Evolutionary conservation across 2,329 filamentous ascomycete species (phyloP), one percentile per base, ranked within the genome.

Genomic region (Lasiodiplodia citricola): DNA sequence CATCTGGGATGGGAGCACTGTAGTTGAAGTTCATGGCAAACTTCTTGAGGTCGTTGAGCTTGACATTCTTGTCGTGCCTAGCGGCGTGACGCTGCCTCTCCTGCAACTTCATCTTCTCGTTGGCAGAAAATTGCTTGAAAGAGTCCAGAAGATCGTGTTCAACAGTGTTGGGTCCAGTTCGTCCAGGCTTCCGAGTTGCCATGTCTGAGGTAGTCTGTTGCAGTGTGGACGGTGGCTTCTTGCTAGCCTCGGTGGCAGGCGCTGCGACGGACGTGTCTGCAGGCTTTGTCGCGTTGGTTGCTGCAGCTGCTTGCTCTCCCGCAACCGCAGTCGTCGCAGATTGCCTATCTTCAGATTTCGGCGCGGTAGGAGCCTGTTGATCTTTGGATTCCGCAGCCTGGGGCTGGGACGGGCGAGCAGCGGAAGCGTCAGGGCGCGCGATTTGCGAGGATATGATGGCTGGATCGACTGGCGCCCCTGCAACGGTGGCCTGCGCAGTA

Each of bases 11-110:
- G 6, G 94, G 94, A 2, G 95, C 97, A 62, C 92, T 91, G 21
- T 99, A 87, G 82, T 98, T 98, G 85, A 99, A 99, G 77, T 88
- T 96, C 73, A 90, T 88, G 0, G 96, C 93, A 80, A 99, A 99
- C 76, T 95, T 97, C 85, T 96, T 96, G 69, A 99, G 83, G 81
- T 99, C 96, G 70, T 93, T 97, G 70, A 99, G 81, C 80, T 97
- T 97, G 72, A 96, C 90, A 73, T 94, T 93, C 78, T 97, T 97
- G 78, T 98, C 96, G 69, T 89, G 85, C 21, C 85, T 84, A 23
- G 83, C 85, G 71, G 86, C 84, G 56, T 83, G 84, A 52, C 87
- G 84, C 65, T 80, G 78, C 25, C 84, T 84, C 73, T 90, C 87
- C 68, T 87, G 83, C 70, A 89, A 79, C 71, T 86, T 86, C 71